Evolutionary conservation across 2,329 filamentous ascomycete genomes (phyloP).

Genomic region (Peltaster fructicola): DNA sequence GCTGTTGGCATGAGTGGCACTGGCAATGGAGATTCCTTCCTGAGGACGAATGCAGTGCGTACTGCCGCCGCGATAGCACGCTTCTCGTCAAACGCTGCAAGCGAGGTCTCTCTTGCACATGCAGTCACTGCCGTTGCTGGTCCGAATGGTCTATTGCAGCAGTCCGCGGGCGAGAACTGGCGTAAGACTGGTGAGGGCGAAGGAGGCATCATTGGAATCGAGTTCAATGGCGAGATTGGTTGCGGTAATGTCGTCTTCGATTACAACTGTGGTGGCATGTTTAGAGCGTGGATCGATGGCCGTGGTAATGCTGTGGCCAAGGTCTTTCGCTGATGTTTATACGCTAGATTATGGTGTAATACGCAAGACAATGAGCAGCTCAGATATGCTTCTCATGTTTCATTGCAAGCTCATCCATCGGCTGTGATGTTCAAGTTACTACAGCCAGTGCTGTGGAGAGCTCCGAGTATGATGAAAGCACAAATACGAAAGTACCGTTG

Average conservation of each 20-base stretch:
- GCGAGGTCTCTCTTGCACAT: conserved; percentile 27
- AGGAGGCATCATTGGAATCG: conserved; percentile 73
- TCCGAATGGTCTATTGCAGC: conserved; percentile 52
- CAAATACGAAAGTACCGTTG: too few relatives aligned
- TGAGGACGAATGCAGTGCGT: conserved; percentile 51
- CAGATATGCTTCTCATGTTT: too few relatives aligned
- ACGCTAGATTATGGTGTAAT: too few relatives aligned
- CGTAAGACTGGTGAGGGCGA: conserved; percentile 57
- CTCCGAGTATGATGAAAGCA: too few relatives aligned
- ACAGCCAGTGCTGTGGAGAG: too few relatives aligned
- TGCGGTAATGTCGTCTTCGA: conserved; percentile 49
- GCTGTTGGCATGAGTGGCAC: conserved; percentile 18
- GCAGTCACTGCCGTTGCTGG: conserved; percentile 53
- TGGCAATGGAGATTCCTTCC: conserved; percentile 77
- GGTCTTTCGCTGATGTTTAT: too few relatives aligned
- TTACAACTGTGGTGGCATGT: conserved; percentile 80
- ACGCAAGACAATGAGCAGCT: too few relatives aligned
- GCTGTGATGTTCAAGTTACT: too few relatives aligned
- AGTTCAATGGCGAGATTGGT: conserved; percentile 33
- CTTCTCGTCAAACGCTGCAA: conserved; percentile 27
- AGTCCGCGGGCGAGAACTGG: conserved; percentile 59
- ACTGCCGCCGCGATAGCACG: conserved; percentile 57
- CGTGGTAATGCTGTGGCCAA: conserved; percentile 39
- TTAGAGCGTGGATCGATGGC: conserved; percentile 57
- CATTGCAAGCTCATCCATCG: too few relatives aligned